These are phyloP conservation scores for Chionographis japonica DNA, from an alignment of 106 monocot genomes.

Conservation along the genomic window DNA sequence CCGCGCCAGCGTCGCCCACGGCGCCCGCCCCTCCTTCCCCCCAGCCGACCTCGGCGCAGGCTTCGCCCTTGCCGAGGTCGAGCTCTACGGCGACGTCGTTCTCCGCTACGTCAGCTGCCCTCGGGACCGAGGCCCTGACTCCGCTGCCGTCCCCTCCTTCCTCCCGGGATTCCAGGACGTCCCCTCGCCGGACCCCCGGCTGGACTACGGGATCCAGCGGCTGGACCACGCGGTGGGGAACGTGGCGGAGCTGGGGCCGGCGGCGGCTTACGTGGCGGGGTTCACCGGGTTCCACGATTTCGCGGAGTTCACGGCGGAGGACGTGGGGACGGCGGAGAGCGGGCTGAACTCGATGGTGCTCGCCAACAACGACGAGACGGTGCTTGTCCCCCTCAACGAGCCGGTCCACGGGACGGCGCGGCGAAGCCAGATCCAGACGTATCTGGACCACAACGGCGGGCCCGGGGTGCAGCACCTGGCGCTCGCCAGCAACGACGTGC, in stretches of 20 bases:
- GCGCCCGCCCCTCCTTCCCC: conserved; percentile 59
- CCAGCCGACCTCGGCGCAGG: conserved; percentile 47
- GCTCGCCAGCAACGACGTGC: conserved; percentile 46
- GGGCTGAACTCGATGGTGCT: conserved; percentile 91
- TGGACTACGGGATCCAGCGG: conserved; percentile 50
- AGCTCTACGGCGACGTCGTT: conserved; percentile 90
- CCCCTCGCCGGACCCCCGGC: neutral
- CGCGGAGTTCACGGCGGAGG: conserved; percentile 85
- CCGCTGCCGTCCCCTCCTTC: conserved; percentile 27
- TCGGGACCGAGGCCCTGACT: neutral
- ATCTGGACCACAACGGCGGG: conserved; percentile 76
- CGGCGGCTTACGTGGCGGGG: conserved; percentile 41
- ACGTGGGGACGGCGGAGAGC: conserved; percentile 87
- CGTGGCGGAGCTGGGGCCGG: conserved; percentile 46
- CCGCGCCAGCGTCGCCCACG: conserved; percentile 41
- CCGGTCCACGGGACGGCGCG: conserved; percentile 71
- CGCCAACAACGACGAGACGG: conserved; percentile 78
- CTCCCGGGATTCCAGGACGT: conserved; percentile 85
- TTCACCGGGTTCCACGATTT: conserved; percentile 95
- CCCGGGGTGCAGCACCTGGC: conserved; percentile 89
- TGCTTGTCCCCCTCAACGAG: conserved; percentile 80
- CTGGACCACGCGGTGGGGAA: conserved; percentile 94
- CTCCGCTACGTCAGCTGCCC: conserved; percentile 58
- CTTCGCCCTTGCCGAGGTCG: conserved; percentile 65
- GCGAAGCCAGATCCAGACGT: conserved; percentile 90